A percentile compares a stretch with the other conserved stretches of the same genome.
phyloP scores from a whole-genome alignment of 495 filamentous ascomycete species.

The Lindgomyces ingoldianus region DNA sequence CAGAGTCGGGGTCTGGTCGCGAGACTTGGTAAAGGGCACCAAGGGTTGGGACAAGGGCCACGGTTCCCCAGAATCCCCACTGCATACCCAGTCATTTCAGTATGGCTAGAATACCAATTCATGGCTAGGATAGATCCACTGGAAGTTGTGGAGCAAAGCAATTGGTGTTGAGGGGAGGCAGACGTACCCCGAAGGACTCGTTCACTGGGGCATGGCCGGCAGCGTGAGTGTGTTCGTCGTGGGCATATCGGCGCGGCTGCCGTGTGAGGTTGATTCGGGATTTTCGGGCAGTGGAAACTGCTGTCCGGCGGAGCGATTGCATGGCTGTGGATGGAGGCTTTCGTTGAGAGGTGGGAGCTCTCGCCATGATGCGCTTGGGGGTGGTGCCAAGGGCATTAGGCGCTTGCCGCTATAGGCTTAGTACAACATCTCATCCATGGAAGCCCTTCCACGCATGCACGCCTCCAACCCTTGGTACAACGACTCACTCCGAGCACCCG shows the following conservation, averaged over 20 bases:
- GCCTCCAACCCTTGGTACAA: no score
- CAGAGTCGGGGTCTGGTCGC: constrained; percentile 45
- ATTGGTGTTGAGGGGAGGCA: constrained; percentile 17
- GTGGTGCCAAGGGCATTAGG: not conserved
- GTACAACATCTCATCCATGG: not conserved
- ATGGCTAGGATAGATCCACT: no score
- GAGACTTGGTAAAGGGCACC: constrained; percentile 59
- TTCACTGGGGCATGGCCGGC: constrained; percentile 57
- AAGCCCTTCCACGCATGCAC: no score
- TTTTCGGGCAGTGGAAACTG: constrained; percentile 40
- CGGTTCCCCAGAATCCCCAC: constrained; percentile 66
- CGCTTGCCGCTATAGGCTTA: not conserved
- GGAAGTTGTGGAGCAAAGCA: not conserved
- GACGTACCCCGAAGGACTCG: constrained; percentile 65
- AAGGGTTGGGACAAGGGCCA: constrained; percentile 59
- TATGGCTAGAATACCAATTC: no score
- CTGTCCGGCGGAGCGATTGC: constrained; percentile 43
- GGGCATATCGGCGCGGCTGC: constrained; percentile 41
- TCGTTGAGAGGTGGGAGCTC: not conserved
- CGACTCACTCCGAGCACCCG: no score
- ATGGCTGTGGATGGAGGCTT: constrained; percentile 33
- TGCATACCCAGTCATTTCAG: constrained; percentile 43
- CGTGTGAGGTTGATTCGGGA: constrained; percentile 35
- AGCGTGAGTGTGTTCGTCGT: constrained; percentile 34
- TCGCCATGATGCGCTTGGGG: constrained; percentile 25